Base-by-base conservation (phyloP, 805 yeast species). In the Ogataea haglerorum region DNA sequence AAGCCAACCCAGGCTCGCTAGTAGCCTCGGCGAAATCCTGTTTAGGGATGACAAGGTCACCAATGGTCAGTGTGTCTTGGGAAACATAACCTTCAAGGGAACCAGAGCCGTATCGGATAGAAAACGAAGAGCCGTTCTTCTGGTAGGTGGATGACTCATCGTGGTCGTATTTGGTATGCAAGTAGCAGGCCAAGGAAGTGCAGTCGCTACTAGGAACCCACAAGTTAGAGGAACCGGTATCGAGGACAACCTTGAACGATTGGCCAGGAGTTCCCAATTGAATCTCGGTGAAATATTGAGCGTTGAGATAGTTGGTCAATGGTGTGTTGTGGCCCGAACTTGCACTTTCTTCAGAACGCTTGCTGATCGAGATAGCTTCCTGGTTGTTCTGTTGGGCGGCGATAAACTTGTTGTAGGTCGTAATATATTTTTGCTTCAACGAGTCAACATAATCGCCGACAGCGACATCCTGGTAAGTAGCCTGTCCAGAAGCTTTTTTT, bases 21-120 rank as follows among this genome's bases (percentile, higher is more conserved):
- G 99, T 93, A 49, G 96, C 91, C 74, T 93, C 99, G 46, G 95
- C 98, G 61, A 93, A 93, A 63, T 83, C 95, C 72, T 91, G 98
- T 51, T 82, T 70, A 52, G 89, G 84, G 59, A 93, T 90, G 41
- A 72, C 67, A 68, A 93, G 78, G 59, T 82, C 93, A 45, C 97
- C 98, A 49, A 93, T 69, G 46, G 76, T 70, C 55, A 93, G 68
- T 31, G 80, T 70, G 62, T 93, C 99, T 62, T 85, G 85, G 30
- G 97, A 89, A 29, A 93, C 82, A 64, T 75, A 93, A 40, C 99
- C 99, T 60, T 86, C 89, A 67, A 91, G 72, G 34, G 95, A 75
- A 39, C 99, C 99, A 13, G 95, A 81, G 47, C 98, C 99, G 61
- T 93, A 93, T 60, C 76, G 82, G 64, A 93, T 88, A 45, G 82